Conservation (phyloP, 768 basidiomycete genomes). For the Gloeopeniophorella convolvens region DNA sequence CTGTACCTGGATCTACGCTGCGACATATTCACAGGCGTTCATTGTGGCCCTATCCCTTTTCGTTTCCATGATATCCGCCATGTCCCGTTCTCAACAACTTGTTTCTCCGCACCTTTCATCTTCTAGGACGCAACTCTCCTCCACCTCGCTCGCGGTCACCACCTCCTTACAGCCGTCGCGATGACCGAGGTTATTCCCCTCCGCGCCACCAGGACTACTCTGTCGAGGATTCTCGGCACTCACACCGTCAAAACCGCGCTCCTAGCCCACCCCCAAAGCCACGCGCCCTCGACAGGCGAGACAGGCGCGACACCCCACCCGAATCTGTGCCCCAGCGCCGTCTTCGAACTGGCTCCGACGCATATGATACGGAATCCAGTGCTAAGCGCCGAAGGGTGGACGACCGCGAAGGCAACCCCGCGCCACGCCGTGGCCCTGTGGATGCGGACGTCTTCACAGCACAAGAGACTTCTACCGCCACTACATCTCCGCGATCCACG, state of each 20-base stretch:
- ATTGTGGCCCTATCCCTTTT: conserved; percentile 21
- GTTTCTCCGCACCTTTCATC: conserved; percentile 19
- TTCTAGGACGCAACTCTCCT: conserved; percentile 22
- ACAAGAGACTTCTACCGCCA: conserved; percentile 9
- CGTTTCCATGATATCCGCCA: conserved; percentile 15
- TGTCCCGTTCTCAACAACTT: conserved; percentile 20
- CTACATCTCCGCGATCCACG: conserved; percentile 16
- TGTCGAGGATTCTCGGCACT: conserved; percentile 3
- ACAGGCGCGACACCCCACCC: conserved; percentile 8
- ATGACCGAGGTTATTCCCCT: conserved; percentile 12
- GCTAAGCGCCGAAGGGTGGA: conserved; percentile 18
- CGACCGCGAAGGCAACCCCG: conserved; percentile 5
- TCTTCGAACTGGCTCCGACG: conserved; percentile 7
- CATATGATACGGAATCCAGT: conserved; percentile 12
- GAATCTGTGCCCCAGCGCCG: conserved; percentile 16
- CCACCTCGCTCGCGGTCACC: conserved; percentile 17
- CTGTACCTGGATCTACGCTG: conserved; percentile 17
- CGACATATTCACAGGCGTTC: conserved; percentile 18
- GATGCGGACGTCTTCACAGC: conserved; percentile 8
- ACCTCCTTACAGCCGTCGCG: conserved; percentile 12
- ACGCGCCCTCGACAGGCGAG: conserved; percentile 1
- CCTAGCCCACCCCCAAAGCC: conserved; percentile 15
- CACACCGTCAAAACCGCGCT: conserved; percentile 7
- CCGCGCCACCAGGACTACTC: conserved; percentile 13
- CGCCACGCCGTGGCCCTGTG: conserved; percentile 9